Base-by-base conservation (phyloP, 352 stramenopile species). In the Globisporangium carolinianum region DNA sequence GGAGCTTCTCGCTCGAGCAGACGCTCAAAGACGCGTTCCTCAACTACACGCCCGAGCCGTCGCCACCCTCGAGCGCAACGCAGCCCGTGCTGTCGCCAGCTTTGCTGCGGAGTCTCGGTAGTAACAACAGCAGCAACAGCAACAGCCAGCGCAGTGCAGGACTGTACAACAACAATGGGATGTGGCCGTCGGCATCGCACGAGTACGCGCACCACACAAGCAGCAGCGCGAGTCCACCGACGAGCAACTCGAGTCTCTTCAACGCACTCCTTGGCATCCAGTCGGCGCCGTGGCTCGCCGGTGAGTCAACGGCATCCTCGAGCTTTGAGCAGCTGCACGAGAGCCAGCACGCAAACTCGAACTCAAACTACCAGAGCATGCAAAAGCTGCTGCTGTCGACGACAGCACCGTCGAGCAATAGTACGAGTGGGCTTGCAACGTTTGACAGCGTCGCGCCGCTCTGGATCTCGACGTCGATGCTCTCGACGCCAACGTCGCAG, bases 11-110 rank as follows among this genome's bases (percentile, higher is more conserved):
- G 57, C 49, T 62, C 32, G 49, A 52, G 55, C 55, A 61, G 42
- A 62, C 55, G 39, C 55, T 74, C 41, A 71, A 66, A 49, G 67
- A 74, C 46, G 60, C 59, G 6, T 74, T 74, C 36, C 54, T 66
- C 7, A 64, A 58, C 38, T 66, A 66, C 56, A 55, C 60, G 5
- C 67, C 67, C 1, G 54, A 64, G 11, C 5, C 60, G 32, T 69
- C 61, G 8, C 62, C 58, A 32, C 24, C 24, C 24, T 32, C 24
- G 24, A 32, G 24, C 24, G 24, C 24, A 32, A 32, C 17, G 18
- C 17, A 32, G 47, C 17, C 15, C 5, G 17, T 51, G 47, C 35
- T 49, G 45, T 49, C 45, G 15, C 15, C 45, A n/a, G 18, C 15
- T 7, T n/a, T 49, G 45, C 45, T 24, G 15, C 15, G 45, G 45